Base-by-base conservation (phyloP, 1,284 basidiomycete species). In the Flammula alnicola region DNA sequence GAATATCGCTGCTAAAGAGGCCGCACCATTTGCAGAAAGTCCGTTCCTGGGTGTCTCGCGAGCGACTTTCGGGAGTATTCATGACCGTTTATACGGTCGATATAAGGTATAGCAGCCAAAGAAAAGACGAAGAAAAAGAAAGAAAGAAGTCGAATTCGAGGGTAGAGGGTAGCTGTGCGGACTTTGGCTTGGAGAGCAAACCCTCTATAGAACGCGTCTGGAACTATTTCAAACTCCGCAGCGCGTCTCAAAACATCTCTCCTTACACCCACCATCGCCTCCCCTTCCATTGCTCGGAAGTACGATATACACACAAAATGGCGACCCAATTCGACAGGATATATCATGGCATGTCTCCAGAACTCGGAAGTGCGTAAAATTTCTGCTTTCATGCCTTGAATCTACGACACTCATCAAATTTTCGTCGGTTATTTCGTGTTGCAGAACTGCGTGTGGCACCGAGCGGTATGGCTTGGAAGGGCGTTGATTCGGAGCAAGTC, bases 21-120 rank as follows among this genome's bases (percentile, higher is more conserved):
- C n/a, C n/a, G n/a, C 52, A 91, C 91, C 91, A 94, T 83, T 93
- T 93, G 67, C 92, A 93, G 66, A 94, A 94, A 0, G 91, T 93
- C 51, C 81, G 72, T 64, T 88, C 83, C 65, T 91, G 88, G 9
- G 87, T 83, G 63, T 83, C 78, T 54, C 84, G 71, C 33, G 84
- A 85, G 49, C 80, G 77, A 36, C 79, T 69, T 68, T 87, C 85
- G 42, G 86, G 72, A 19, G 79, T 78, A 36, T 81, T 80, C 74
- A 83, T 76, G 32, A 58, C 41, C 41, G 40, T 50, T 23, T 7
- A 11, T 16, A 11, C 17, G n/a, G 35, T 31, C 16, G 17, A 42
- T 37, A 37, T 22, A 38, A 9, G 17, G 23, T 31, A 40, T 36
- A 11, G 7, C 39, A 32, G 35, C 20, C 36, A 42, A 40, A 26